These are phyloP conservation scores for Alloteropsis semialata DNA, from an alignment of 176 grass and related monocot genomes.

Conservation along the genomic window DNA sequence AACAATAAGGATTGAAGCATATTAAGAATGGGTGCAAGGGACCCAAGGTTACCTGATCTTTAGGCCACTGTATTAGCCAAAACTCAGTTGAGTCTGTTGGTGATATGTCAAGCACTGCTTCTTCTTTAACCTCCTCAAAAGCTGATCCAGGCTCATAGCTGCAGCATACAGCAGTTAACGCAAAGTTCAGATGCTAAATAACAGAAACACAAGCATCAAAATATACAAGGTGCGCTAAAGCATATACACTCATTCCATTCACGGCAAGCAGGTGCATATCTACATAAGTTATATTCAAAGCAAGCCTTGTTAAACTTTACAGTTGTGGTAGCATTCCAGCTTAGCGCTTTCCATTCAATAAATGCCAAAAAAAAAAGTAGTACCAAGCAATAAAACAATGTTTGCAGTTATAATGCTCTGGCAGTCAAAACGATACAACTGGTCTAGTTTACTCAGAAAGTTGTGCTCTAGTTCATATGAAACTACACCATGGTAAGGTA, in stretches of 20 bases:
- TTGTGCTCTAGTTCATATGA: neutral
- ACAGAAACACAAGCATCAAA: neutral
- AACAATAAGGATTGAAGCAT: neutral
- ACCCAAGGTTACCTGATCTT: slow-evolving; percentile 46
- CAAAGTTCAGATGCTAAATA: neutral
- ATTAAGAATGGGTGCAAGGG: slow-evolving; percentile 5
- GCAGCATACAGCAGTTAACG: slow-evolving; percentile 13
- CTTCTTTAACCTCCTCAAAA: slow-evolving; percentile 46
- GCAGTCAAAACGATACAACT: neutral
- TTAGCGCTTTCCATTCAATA: neutral
- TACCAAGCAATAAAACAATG: neutral
- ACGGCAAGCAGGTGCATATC: neutral
- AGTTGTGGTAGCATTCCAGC: neutral
- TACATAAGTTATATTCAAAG: neutral
- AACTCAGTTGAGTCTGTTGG: slow-evolving; percentile 58
- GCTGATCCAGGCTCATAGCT: slow-evolving; percentile 61
- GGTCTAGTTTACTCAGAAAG: neutral
- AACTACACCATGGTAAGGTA: neutral
- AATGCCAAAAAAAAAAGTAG: neutral
- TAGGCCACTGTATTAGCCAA: slow-evolving; percentile 88
- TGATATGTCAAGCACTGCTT: slow-evolving; percentile 40
- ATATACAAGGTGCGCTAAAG: neutral
- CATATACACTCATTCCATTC: neutral
- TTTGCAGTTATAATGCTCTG: neutral
- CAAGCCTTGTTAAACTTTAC: neutral